Conservation (phyloP, 805 yeast genomes). For the Yarrowia sp. region DNA sequence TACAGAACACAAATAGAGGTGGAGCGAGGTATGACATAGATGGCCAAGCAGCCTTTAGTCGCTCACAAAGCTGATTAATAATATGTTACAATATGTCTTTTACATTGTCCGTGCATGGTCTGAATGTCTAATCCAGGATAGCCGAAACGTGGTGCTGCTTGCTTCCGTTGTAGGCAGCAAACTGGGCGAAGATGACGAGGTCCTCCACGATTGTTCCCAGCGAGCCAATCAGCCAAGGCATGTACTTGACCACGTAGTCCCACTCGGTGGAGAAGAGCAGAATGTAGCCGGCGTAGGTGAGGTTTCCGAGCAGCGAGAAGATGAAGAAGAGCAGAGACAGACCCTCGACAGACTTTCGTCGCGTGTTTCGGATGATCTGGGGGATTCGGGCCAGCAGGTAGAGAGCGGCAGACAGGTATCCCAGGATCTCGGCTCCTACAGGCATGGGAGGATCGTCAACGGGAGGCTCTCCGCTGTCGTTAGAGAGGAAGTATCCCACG, state of each 20-base stretch:
- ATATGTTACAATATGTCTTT: slow-evolving; percentile 29
- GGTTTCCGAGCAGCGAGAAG: slow-evolving; percentile 74
- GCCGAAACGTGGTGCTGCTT: slow-evolving; percentile 40
- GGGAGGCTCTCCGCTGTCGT: slow-evolving; percentile 46
- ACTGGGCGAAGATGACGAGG: slow-evolving; percentile 67
- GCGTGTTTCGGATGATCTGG: slow-evolving; percentile 81
- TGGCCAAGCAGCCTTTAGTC: too few species aligned
- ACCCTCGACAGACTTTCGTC: slow-evolving; percentile 81
- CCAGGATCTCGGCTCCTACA: slow-evolving; percentile 69
- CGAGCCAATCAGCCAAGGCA: slow-evolving; percentile 81
- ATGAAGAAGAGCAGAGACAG: slow-evolving; percentile 81
- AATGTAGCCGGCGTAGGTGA: slow-evolving; percentile 78
- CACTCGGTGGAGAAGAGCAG: slow-evolving; percentile 67
- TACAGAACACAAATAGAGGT: neutral
- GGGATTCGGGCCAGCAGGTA: slow-evolving; percentile 82
- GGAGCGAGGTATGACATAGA: too few species aligned
- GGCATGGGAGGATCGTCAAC: slow-evolving; percentile 43
- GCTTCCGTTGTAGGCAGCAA: slow-evolving; percentile 59
- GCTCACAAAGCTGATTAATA: neutral
- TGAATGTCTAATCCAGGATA: slow-evolving; percentile 1
- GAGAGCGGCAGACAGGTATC: slow-evolving; percentile 71
- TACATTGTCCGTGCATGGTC: neutral
- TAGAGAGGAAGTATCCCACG: slow-evolving; percentile 63
- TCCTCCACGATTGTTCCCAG: slow-evolving; percentile 80
- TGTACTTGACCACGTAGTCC: slow-evolving; percentile 64